phyloP scores from a whole-genome alignment of 2,329 filamentous ascomycete genomes.

The Aphanocladium album region DNA sequence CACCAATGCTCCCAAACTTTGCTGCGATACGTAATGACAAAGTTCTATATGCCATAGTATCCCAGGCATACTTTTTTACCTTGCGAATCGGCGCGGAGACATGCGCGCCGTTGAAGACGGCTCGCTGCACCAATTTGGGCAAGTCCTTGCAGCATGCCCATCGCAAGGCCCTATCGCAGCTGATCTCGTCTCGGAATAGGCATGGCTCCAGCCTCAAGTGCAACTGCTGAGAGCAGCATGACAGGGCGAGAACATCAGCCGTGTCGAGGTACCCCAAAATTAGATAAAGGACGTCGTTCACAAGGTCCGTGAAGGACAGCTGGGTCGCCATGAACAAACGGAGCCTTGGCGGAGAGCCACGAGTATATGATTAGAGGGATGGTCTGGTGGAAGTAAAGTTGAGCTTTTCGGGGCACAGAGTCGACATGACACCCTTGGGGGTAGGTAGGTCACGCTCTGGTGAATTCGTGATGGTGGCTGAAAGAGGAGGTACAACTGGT shows the following conservation, averaged over 20 bases:
- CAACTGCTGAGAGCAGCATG: neutral
- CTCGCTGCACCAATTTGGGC: neutral
- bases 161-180: neutral
- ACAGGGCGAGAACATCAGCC: neutral
- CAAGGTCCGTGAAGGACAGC: neutral
- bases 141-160: slow-evolving; percentile 6
- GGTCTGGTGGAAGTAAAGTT: neutral
- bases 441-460: neutral
- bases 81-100: slow-evolving; percentile 2
- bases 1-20: neutral
- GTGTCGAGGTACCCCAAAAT: neutral
- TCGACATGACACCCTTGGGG: neutral
- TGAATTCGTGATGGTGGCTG: slow-evolving; percentile 2
- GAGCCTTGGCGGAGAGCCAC: neutral
- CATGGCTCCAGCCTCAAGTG: neutral
- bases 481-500: neutral
- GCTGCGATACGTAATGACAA: neutral
- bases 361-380: neutral
- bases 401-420: neutral
- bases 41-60: neutral
- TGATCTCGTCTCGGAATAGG: neutral
- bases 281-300: slow-evolving; percentile 1
- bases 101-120: neutral
- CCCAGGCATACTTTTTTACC: neutral
- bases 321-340: neutral